Percentiles rank a stretch among this genome's conserved stretches.
phyloP scores from a whole-genome alignment of 441 rosid species.

The Populus tomentosa region DNA sequence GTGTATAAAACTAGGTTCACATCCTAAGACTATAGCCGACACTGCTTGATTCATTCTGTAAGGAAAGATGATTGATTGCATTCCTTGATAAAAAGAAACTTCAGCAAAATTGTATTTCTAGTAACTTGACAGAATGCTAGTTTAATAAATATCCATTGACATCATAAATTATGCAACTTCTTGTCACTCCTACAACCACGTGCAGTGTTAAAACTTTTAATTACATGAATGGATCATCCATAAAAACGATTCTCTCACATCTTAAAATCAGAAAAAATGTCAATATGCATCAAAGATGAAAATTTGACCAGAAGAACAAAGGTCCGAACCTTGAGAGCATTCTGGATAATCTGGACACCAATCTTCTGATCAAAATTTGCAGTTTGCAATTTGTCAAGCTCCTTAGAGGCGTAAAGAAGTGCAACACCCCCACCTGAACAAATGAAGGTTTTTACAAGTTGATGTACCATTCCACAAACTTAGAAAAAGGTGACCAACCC shows the following conservation, averaged over 20 bases:
- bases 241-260: not conserved
- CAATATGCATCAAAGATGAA: not conserved
- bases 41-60: not conserved
- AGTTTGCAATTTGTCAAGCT: slow-evolving; percentile 53
- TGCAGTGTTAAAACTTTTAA: not conserved
- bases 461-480: not conserved
- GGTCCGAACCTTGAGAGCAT: slow-evolving; percentile 55
- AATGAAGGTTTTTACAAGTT: not conserved
- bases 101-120: not conserved
- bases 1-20: not conserved
- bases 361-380: slow-evolving; percentile 75
- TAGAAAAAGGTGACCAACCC: not conserved
- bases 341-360: slow-evolving; percentile 74
- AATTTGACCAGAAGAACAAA: not conserved
- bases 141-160: not conserved
- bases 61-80: not conserved
- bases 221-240: not conserved
- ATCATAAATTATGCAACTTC: not conserved
- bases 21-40: not conserved
- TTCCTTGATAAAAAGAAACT: not conserved
- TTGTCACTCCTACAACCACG: not conserved
- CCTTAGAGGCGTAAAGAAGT: slow-evolving; percentile 65
- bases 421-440: slow-evolving; percentile 69
- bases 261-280: too few species aligned
- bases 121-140: not conserved